phyloP scores from a whole-genome alignment of 352 stramenopile species.

The Phytophthora litchii region DNA sequence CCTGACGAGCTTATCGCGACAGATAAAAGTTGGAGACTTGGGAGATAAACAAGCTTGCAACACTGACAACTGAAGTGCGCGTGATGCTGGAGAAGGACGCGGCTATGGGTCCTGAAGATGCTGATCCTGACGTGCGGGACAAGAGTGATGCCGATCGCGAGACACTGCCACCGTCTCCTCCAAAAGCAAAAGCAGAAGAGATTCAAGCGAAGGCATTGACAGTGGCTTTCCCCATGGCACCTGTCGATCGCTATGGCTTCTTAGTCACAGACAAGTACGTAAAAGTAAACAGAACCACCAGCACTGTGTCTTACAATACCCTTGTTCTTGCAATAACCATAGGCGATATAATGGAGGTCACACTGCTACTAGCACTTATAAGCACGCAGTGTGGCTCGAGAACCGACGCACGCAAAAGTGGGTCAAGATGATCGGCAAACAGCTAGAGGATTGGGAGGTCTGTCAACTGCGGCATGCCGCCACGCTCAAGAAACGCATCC shows the following conservation, averaged over 20 bases:
- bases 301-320: neutral
- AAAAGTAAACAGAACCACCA: neutral
- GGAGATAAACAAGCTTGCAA: neutral
- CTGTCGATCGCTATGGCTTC: constrained; percentile 78
- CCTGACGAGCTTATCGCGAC: neutral
- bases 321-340: constrained; percentile 1
- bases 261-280: constrained; percentile 75
- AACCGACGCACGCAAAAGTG: constrained; percentile 81
- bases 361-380: constrained; percentile 29
- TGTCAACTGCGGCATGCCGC: constrained; percentile 63
- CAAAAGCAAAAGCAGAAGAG: constrained; percentile 27
- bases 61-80: too few species aligned
- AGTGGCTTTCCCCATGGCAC: constrained; percentile 49
- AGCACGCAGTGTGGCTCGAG: constrained; percentile 68
- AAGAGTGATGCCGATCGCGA: constrained; percentile 24
- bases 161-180: constrained; percentile 12
- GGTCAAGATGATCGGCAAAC: constrained; percentile 82
- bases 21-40: neutral
- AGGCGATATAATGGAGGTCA: constrained; percentile 52
- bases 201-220: constrained; percentile 13
- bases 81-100: constrained; percentile 27
- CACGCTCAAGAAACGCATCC: constrained; percentile 75
- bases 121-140: constrained; percentile 18
- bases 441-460: constrained; percentile 80
- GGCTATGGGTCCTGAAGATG: constrained; percentile 12